These are phyloP conservation scores for Botryotinia convoluta DNA, from an alignment of 2,329 filamentous ascomycete species.

Conservation along the genomic window DNA sequence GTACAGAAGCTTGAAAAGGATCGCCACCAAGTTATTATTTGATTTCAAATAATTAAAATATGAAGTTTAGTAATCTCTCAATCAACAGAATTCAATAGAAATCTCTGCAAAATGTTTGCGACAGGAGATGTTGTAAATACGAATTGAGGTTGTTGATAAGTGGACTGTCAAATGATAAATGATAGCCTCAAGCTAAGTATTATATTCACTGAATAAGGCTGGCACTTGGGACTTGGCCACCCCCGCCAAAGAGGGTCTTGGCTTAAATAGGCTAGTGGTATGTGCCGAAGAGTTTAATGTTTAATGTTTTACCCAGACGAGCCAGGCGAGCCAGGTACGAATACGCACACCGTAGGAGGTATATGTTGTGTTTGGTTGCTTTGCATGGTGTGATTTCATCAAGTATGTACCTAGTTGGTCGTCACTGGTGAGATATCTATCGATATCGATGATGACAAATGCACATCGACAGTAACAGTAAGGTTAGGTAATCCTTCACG, in stretches of 20 bases:
- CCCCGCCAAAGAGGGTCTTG: background rate
- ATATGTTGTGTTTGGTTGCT: no score
- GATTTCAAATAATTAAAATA: background rate
- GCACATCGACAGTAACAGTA: background rate
- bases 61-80: background rate
- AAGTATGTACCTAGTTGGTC: no score
- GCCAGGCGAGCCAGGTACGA: no score
- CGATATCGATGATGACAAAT: background rate
- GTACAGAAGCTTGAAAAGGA: background rate
- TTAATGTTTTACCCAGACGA: no score
- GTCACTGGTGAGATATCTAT: background rate
- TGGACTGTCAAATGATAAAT: background rate
- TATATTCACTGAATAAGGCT: background rate
- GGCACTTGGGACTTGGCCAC: background rate
- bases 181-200: background rate
- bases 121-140: background rate
- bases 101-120: background rate
- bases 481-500: no score
- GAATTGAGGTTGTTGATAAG: background rate
- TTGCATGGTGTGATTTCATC: no score
- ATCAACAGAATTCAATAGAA: background rate
- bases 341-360: no score
- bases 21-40: background rate
- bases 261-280: background rate
- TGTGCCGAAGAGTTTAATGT: background rate